Conservation (phyloP, 1,139 yeast species). For the Pichia cactophila region DNA sequence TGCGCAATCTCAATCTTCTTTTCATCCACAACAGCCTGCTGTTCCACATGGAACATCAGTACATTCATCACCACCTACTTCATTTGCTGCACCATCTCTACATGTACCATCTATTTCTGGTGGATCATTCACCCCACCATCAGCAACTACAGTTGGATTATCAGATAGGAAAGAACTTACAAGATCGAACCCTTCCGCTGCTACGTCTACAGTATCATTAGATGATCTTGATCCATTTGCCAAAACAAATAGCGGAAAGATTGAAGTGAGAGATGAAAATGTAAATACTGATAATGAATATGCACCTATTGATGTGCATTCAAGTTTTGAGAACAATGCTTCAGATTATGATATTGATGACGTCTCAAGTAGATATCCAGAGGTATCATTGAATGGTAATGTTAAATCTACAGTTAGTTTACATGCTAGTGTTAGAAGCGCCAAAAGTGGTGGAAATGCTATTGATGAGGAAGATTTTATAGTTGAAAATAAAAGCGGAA, state of each 20-base stretch:
- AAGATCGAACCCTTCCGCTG: not conserved
- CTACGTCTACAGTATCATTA: constrained; percentile 1
- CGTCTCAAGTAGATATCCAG: constrained; percentile 16
- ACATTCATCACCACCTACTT: constrained; percentile 2
- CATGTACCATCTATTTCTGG: not conserved
- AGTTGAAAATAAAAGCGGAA: not conserved
- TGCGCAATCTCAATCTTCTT: constrained; percentile 4
- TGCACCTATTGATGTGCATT: not conserved
- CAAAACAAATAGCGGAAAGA: not conserved
- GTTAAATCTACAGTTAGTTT: not conserved
- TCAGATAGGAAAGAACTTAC: not conserved
- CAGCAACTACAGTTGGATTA: not conserved
- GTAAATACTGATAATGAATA: not conserved
- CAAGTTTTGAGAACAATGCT: not conserved
- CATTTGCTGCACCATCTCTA: not conserved
- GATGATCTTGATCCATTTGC: constrained; percentile 4
- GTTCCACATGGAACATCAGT: constrained; percentile 11
- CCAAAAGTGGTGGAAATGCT: not conserved
- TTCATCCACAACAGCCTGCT: constrained; percentile 8
- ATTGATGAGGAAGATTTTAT: not conserved
- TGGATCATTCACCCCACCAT: not conserved
- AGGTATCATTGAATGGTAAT: constrained; percentile 9
- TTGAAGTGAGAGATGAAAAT: not conserved
- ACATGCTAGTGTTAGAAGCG: not conserved
- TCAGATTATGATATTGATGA: not conserved